Conservation (phyloP, 1,139 yeast genomes). For the Pichia norvegensis region DNA sequence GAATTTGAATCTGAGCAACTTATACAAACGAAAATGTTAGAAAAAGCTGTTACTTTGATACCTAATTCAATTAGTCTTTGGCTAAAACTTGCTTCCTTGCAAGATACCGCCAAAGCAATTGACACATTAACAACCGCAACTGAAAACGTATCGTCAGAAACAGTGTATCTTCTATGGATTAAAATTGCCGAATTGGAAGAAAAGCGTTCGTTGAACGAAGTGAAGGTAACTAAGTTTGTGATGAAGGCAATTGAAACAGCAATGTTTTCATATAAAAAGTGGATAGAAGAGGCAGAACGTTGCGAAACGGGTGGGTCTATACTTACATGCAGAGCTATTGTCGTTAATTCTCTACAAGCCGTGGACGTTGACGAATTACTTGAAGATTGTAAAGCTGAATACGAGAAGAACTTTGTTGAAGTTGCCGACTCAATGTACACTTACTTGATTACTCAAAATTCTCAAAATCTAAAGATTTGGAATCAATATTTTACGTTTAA, state of each 20-base stretch:
- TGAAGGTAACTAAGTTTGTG: slow-evolving; percentile 40
- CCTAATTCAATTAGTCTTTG: slow-evolving; percentile 63
- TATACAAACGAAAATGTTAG: slow-evolving; percentile 48
- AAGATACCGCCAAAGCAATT: slow-evolving; percentile 40
- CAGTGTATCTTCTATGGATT: slow-evolving; percentile 59
- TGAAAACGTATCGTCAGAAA: slow-evolving; percentile 35
- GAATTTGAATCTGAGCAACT: slow-evolving; percentile 40
- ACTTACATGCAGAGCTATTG: slow-evolving; percentile 36
- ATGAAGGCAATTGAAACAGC: slow-evolving; percentile 44
- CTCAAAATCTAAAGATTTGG: slow-evolving; percentile 52
- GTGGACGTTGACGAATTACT: slow-evolving; percentile 6
- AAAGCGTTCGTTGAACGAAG: slow-evolving; percentile 34
- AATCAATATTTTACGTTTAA: slow-evolving; percentile 41
- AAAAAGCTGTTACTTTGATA: slow-evolving; percentile 62
- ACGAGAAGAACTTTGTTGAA: slow-evolving; percentile 28
- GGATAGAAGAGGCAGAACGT: slow-evolving; percentile 37
- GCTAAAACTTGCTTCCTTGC: slow-evolving; percentile 32
- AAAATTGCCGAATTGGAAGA: slow-evolving; percentile 70
- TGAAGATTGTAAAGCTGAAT: slow-evolving; percentile 16
- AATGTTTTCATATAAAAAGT: slow-evolving; percentile 30
- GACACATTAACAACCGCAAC: slow-evolving; percentile 52
- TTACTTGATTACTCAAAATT: slow-evolving; percentile 39
- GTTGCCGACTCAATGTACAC: slow-evolving; percentile 44
- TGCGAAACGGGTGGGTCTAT: slow-evolving; percentile 34
- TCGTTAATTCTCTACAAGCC: slow-evolving; percentile 22